Evolutionary conservation across 148 eudicot species (phyloP).

Genomic region (Euryodendron excelsum): DNA sequence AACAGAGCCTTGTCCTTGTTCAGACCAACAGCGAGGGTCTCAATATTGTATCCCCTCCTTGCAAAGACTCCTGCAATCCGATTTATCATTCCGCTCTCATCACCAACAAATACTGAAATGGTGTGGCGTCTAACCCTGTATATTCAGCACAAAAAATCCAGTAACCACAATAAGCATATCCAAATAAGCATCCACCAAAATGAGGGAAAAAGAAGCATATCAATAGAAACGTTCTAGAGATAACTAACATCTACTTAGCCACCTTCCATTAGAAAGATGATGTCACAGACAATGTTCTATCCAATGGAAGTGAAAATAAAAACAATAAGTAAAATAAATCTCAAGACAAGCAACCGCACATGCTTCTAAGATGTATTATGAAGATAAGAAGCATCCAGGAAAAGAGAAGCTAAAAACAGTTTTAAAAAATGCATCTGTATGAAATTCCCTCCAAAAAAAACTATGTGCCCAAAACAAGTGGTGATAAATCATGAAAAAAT

Average conservation of each 20-base stretch:
- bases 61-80: constrained; percentile 94
- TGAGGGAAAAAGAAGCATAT: not conserved
- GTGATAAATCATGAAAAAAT: not conserved
- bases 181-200: constrained; percentile 10
- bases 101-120: constrained; percentile 90
- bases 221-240: not conserved
- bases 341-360: not conserved
- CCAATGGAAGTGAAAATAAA: too few relatives aligned
- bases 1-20: constrained; percentile 92
- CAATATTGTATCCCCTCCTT: constrained; percentile 90
- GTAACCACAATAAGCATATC: constrained; percentile 5
- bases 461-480: not conserved
- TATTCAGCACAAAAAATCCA: not conserved
- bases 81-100: constrained; percentile 93
- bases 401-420: not conserved
- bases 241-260: not conserved
- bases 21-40: constrained; percentile 95
- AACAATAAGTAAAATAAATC: not conserved
- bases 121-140: constrained; percentile 76
- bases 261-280: not conserved
- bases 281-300: not conserved
- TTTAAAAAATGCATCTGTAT: not conserved
- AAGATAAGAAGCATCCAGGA: not conserved
- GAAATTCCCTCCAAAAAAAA: not conserved
- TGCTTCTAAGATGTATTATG: not conserved